A percentile compares a stretch with the other conserved stretches of the same genome.
Evolutionary conservation across 148 eudicot genomes (phyloP).

Genomic region (Silene uniflora): DNA sequence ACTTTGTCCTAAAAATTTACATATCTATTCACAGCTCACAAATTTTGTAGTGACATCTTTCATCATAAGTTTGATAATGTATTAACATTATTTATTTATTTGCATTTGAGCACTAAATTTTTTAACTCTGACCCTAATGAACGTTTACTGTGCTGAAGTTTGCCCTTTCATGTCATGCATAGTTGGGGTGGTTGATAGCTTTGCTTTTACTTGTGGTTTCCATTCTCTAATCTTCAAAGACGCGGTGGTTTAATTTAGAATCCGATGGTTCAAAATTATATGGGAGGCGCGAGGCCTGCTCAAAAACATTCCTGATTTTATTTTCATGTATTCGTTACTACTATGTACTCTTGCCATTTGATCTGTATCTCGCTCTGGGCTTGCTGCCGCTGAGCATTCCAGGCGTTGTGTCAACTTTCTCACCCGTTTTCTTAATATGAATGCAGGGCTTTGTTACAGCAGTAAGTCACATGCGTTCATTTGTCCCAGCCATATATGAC

Average conservation of each 20-base stretch:
- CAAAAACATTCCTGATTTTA: background rate
- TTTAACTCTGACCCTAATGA: background rate
- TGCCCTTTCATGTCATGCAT: background rate
- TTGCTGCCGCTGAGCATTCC: constrained; percentile 8
- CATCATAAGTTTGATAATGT: background rate
- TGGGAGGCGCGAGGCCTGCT: background rate
- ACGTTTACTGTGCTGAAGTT: no score
- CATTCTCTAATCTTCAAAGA: background rate
- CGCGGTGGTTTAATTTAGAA: background rate
- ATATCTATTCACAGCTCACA: background rate
- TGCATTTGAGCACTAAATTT: background rate
- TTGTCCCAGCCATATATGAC: constrained; percentile 89
- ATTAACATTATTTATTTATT: background rate
- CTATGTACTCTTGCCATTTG: background rate
- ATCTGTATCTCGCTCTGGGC: background rate
- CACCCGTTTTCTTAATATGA: constrained; percentile 13
- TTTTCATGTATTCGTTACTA: background rate
- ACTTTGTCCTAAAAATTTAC: background rate
- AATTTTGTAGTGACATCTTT: background rate
- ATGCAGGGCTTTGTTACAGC: constrained; percentile 90
- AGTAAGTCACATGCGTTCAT: constrained; percentile 80
- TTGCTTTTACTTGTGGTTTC: background rate
- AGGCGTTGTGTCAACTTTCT: background rate
- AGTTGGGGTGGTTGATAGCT: background rate
- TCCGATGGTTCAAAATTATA: background rate